Base-by-base conservation (phyloP, 2,329 filamentous ascomycete genomes). In the Ceratocystis alfenasii region DNA sequence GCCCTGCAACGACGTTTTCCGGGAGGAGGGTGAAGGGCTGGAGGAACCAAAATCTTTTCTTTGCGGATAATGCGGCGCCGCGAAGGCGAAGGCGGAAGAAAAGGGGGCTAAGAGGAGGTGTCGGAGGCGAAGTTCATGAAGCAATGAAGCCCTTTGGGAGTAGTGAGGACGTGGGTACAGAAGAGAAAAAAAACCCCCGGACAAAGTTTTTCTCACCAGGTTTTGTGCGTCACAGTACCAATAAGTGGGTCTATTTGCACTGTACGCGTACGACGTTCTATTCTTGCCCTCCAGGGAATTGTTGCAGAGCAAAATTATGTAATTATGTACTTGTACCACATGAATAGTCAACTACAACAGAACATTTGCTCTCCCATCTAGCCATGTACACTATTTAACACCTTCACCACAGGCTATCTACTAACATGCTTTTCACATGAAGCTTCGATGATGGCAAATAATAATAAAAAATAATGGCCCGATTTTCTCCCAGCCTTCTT, bases 1-100 rank as follows among this genome's bases (percentile, higher is more conserved):
- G 53, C 15, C 25, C 53, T 30, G 53, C 53, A 2, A 57, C 53
- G 53, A 57, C 15, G 53, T 57, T 57, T 57, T 57, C 53, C 53
- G 53, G 25, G 15, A 6, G 5, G 17, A 33, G 25, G 33, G 15
- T n/a, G 25, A 57, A 57, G 25, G 53, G 10, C 53, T 57, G 53
- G 25, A 57, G 15, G 53, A 25, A 57, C 53, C 53, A 57, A 36
- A 7, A 36, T 8, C 1, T 36, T 22, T 10, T 57, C 12, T 57
- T 57, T 57, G 1, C 53, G 53, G 53, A 33, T 28, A 57, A n/a
- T 28, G 53, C 53, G 53, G 53, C 33, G 28, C 2, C 20, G 20
- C 33, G 22, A 50, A 50, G 46, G 8, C n/a, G 20, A 6, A 50
- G 8, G 17, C 5, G 46, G 20, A 36, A 46, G 17, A 50, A 17